Conservation (phyloP, 2,329 filamentous ascomycete genomes). For the Aspergillus proliferans region DNA sequence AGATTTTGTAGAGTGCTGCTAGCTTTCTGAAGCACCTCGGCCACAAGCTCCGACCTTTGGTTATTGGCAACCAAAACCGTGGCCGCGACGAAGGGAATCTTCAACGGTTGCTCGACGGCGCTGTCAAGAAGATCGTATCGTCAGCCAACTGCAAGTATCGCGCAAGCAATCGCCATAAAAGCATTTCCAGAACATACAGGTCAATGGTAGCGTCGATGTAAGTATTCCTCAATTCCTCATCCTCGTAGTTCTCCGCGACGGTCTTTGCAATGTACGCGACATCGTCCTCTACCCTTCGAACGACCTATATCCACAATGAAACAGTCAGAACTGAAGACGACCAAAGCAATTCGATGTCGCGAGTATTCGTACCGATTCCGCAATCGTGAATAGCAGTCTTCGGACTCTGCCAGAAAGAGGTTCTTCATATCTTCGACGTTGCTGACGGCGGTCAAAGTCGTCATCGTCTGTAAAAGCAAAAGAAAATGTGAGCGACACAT, state of each 20-base stretch:
- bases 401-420: slow-evolving; percentile 66
- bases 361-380: slow-evolving; percentile 56
- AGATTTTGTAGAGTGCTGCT: slow-evolving; percentile 58
- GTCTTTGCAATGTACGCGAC: slow-evolving; percentile 67
- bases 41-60: slow-evolving; percentile 66
- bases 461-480: slow-evolving; percentile 58
- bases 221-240: slow-evolving; percentile 65
- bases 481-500: slow-evolving; percentile 21
- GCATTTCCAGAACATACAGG: slow-evolving; percentile 48
- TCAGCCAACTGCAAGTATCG: slow-evolving; percentile 7
- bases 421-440: slow-evolving; percentile 67
- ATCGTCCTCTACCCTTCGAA: slow-evolving; percentile 73
- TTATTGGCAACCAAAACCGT: slow-evolving; percentile 75
- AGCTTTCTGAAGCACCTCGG: slow-evolving; percentile 61
- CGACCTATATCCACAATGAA: slow-evolving; percentile 40
- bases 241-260: slow-evolving; percentile 78
- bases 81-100: slow-evolving; percentile 90
- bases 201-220: slow-evolving; percentile 71
- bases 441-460: slow-evolving; percentile 65
- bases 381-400: slow-evolving; percentile 71
- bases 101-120: slow-evolving; percentile 84
- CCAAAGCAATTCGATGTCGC: slow-evolving; percentile 1
- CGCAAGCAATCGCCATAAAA: neutral
- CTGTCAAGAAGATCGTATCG: slow-evolving; percentile 29
- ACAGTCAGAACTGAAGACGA: neutral